Evolutionary conservation across 805 yeast genomes (phyloP).

Genomic region (Jamesozyma rosinii): DNA sequence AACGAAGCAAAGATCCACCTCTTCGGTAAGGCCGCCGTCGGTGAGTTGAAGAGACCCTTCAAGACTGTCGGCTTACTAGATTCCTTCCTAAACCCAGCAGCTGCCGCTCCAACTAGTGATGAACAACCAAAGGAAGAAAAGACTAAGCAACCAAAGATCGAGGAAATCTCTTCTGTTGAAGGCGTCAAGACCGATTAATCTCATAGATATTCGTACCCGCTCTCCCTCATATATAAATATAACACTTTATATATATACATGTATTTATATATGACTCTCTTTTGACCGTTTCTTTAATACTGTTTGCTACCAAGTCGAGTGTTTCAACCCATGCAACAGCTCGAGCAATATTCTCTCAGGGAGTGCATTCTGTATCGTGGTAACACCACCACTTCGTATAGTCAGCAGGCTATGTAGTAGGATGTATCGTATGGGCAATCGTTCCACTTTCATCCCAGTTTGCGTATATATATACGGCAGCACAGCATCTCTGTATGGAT

Average conservation of each 20-base stretch:
- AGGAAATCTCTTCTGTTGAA: constrained; percentile 6
- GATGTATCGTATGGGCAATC: constrained; percentile 14
- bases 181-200: constrained; percentile 6
- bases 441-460: constrained; percentile 26
- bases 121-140: neutral
- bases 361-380: neutral
- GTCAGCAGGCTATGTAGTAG: constrained; percentile 5
- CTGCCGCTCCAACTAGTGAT: neutral
- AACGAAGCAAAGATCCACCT: constrained; percentile 87
- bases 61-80: constrained; percentile 78
- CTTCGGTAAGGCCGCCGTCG: constrained; percentile 71
- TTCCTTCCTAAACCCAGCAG: constrained; percentile 19
- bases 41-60: constrained; percentile 95
- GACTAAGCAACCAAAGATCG: constrained; percentile 7
- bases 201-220: neutral
- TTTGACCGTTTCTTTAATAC: too few species aligned
- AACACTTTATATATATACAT: too few species aligned
- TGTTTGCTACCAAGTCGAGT: too few species aligned
- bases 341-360: neutral
- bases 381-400: neutral
- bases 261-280: too few species aligned
- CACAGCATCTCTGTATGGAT: constrained; percentile 10
- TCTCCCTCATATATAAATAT: neutral
- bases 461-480: constrained; percentile 18
- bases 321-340: neutral